Evolutionary conservation across 352 stramenopile species (phyloP).

Genomic region (Pythium brachiatum): DNA sequence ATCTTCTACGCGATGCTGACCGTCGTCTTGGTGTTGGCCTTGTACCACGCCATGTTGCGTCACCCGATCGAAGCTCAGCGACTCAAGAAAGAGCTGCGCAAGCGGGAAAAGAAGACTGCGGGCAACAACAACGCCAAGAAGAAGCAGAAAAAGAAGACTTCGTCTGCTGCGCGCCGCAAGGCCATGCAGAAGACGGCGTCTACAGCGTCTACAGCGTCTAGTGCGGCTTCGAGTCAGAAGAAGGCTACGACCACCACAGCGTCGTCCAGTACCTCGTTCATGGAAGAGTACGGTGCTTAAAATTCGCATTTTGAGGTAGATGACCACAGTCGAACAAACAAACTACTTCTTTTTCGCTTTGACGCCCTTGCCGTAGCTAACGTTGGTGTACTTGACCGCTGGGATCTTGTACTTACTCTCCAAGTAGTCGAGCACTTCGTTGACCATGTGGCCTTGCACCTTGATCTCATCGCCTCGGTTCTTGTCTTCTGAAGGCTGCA

Average conservation of each 20-base stretch:
- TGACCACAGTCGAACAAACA: background rate
- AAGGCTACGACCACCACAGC: slow-evolving; percentile 1
- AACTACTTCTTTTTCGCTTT: slow-evolving; percentile 74
- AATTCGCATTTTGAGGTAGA: slow-evolving; percentile 15
- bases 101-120: slow-evolving; percentile 39
- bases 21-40: slow-evolving; percentile 40
- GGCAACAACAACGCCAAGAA: slow-evolving; percentile 21
- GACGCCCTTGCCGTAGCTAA: slow-evolving; percentile 75
- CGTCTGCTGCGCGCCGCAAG: slow-evolving; percentile 23
- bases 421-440: slow-evolving; percentile 72
- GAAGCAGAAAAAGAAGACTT: slow-evolving; percentile 57
- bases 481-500: slow-evolving; percentile 56
- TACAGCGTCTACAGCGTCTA: background rate
- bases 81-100: slow-evolving; percentile 44
- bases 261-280: background rate
- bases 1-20: slow-evolving; percentile 49
- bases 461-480: slow-evolving; percentile 69
- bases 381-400: slow-evolving; percentile 58
- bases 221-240: slow-evolving; percentile 7
- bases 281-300: slow-evolving; percentile 7
- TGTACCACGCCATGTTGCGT: slow-evolving; percentile 53
- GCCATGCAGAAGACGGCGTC: slow-evolving; percentile 11
- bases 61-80: slow-evolving; percentile 52
- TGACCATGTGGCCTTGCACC: slow-evolving; percentile 77
- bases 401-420: slow-evolving; percentile 64